Conservation (phyloP, 1,284 basidiomycete species). For the Phaffia rhodozyma region DNA sequence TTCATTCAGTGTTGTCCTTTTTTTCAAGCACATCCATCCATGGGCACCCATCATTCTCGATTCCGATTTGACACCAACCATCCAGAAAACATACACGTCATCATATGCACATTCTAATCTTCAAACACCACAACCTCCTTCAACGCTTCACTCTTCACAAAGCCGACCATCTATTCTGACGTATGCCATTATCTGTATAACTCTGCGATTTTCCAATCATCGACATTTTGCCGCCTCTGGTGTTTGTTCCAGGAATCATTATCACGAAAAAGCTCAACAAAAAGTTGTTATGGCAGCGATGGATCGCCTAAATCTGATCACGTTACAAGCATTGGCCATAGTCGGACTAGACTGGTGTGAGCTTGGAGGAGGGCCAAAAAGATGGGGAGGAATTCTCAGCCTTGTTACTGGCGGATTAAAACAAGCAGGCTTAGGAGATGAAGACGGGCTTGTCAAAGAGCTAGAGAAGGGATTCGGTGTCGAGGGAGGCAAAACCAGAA, state of each 20-base stretch:
- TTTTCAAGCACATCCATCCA: slow-evolving; percentile 13
- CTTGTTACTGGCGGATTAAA: slow-evolving; percentile 4
- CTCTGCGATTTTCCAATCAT: slow-evolving; percentile 12
- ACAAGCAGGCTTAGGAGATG: slow-evolving; percentile 8
- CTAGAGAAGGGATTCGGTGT: background rate
- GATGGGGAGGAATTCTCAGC: slow-evolving; percentile 9
- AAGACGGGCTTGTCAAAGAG: slow-evolving; percentile 6
- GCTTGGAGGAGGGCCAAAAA: slow-evolving; percentile 4
- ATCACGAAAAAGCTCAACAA: background rate
- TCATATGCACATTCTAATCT: background rate
- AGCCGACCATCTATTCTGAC: slow-evolving; percentile 9
- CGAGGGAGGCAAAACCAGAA: background rate
- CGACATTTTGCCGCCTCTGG: slow-evolving; percentile 2
- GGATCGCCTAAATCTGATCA: background rate
- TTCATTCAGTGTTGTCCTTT: slow-evolving; percentile 3
- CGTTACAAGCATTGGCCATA: slow-evolving; percentile 9
- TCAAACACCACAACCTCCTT: background rate
- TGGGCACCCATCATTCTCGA: background rate
- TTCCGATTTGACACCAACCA: background rate
- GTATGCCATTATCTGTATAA: slow-evolving; percentile 3
- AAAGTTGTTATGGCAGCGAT: background rate
- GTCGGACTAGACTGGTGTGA: slow-evolving; percentile 13
- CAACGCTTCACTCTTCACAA: background rate
- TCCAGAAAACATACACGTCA: too few relatives aligned
- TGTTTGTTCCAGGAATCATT: background rate